A percentile compares a stretch with the other conserved stretches of the same genome.
Evolutionary conservation across 2,329 filamentous ascomycete species (phyloP).

Genomic region (Neopestalotiopsis rosae): DNA sequence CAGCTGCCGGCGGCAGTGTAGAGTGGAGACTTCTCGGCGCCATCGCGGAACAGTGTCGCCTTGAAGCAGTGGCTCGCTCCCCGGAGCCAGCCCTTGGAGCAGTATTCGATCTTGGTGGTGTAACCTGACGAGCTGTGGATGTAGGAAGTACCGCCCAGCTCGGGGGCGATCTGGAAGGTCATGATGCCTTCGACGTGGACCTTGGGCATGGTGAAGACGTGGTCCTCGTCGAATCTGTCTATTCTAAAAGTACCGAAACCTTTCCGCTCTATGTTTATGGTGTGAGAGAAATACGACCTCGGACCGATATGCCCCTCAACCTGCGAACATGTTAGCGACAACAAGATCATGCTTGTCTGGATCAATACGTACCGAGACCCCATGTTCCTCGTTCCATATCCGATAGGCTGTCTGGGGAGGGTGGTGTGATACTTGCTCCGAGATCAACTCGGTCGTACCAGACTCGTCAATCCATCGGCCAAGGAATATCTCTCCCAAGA

Average conservation of each 20-base stretch:
- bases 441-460: constrained; percentile 84
- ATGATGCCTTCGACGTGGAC: constrained; percentile 95
- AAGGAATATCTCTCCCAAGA: constrained; percentile 92
- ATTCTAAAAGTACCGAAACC: constrained; percentile 86
- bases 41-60: constrained; percentile 73
- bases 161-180: constrained; percentile 84
- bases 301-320: constrained; percentile 93
- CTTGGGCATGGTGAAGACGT: constrained; percentile 88
- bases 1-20: constrained; percentile 92
- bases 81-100: constrained; percentile 90
- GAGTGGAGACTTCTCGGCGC: constrained; percentile 68
- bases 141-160: constrained; percentile 83
- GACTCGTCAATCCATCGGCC: constrained; percentile 86
- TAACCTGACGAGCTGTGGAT: constrained; percentile 88
- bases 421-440: constrained; percentile 95
- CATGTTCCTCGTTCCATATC: constrained; percentile 85
- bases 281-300: constrained; percentile 91
- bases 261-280: constrained; percentile 94
- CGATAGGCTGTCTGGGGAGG: constrained; percentile 94
- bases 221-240: constrained; percentile 45
- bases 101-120: constrained; percentile 90
- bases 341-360: constrained; percentile 3
- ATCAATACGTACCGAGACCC: constrained; percentile 54
- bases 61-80: constrained; percentile 94
- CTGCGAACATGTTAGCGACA: constrained; percentile 34